Evolutionary conservation across 2,329 filamentous ascomycete genomes (phyloP).

Genomic region (Tolypocladium ophioglossoides): DNA sequence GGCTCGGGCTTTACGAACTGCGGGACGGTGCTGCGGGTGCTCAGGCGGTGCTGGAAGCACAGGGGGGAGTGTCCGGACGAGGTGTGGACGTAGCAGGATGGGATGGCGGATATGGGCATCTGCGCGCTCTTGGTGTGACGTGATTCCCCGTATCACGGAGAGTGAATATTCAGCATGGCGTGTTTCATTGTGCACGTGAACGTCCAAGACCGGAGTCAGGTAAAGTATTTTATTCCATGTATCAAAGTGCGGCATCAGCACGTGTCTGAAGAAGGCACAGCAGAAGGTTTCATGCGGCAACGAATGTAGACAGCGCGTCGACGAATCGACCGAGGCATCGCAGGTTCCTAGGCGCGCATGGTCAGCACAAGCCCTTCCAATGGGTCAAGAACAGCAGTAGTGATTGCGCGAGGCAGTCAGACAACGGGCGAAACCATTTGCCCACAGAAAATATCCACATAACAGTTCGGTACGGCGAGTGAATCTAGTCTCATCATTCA

Average conservation of each 20-base stretch:
- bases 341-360: neutral
- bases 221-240: neutral
- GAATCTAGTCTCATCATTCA: constrained; percentile 2
- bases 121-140: constrained; percentile 10
- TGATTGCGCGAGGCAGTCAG: neutral
- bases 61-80: neutral
- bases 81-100: constrained; percentile 8
- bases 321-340: neutral
- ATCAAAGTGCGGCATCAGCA: neutral
- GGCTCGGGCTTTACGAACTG: constrained; percentile 9
- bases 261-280: too few species aligned
- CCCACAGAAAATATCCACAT: constrained; percentile 3
- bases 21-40: constrained; percentile 6
- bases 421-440: constrained; percentile 5
- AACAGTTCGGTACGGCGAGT: constrained; percentile 4
- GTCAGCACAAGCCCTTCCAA: neutral
- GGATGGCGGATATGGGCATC: constrained; percentile 9
- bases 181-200: neutral
- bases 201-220: too few species aligned
- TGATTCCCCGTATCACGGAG: neutral
- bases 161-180: neutral
- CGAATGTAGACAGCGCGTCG: neutral
- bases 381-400: neutral
- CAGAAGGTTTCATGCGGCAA: neutral
- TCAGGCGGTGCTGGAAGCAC: constrained; percentile 8